These are phyloP conservation scores for Thielaviopsis musarum DNA, from an alignment of 2,329 filamentous ascomycete genomes.

Conservation along the genomic window DNA sequence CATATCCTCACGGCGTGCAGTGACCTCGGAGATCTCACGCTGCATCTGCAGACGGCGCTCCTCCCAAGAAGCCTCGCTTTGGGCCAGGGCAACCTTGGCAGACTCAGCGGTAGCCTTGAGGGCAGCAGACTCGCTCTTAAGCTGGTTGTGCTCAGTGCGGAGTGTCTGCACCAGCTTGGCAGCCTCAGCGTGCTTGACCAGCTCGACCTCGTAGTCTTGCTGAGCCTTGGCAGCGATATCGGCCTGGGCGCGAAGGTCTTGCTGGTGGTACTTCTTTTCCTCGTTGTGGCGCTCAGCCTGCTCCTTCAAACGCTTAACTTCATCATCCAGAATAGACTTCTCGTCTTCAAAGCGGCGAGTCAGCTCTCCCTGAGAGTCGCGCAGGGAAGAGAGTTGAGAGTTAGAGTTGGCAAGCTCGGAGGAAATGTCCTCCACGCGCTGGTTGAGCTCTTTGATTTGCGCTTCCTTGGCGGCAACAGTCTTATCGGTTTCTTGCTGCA, in stretches of 20 bases:
- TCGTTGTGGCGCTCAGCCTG: conserved; percentile 66
- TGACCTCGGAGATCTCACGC: conserved; percentile 64
- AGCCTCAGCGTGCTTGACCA: conserved; percentile 92
- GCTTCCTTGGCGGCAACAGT: conserved; percentile 61
- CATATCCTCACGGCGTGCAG: conserved; percentile 64
- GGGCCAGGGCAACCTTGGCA: conserved; percentile 58
- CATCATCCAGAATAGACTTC: conserved; percentile 59
- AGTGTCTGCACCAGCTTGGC: conserved; percentile 67
- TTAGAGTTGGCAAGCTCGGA: conserved; percentile 69
- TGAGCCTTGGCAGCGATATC: conserved; percentile 88
- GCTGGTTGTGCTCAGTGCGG: conserved; percentile 61
- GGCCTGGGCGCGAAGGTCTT: conserved; percentile 82
- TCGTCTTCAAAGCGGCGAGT: conserved; percentile 61
- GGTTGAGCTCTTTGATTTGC: conserved; percentile 64
- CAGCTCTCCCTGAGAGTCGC: conserved; percentile 64
- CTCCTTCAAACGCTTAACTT: conserved; percentile 67
- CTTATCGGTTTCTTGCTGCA: conserved; percentile 68
- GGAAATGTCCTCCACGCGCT: conserved; percentile 69
- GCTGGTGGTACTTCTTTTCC: conserved; percentile 69
- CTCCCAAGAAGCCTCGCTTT: conserved; percentile 77
- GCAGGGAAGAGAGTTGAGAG: conserved; percentile 61
- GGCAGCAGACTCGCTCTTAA: conserved; percentile 63
- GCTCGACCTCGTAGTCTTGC: conserved; percentile 84
- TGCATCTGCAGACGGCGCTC: conserved; percentile 69
- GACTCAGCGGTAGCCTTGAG: conserved; percentile 72